A percentile compares a stretch with the other conserved stretches of the same genome.
These are phyloP conservation scores for Cylindrotheca closterium DNA, from an alignment of 108 stramenopile species.

Conservation along the genomic window DNA sequence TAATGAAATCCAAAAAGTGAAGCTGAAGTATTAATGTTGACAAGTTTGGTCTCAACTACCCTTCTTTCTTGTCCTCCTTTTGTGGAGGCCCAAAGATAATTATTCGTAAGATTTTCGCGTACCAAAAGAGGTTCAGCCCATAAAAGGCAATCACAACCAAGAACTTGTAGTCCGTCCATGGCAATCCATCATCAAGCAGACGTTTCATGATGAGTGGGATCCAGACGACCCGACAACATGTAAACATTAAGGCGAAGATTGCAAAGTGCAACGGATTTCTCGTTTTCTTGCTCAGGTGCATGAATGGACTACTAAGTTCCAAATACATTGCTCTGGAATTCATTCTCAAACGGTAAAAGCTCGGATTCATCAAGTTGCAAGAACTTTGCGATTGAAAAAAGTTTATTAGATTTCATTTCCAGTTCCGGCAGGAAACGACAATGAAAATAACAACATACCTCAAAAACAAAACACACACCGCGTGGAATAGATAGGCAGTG, in stretches of 20 bases:
- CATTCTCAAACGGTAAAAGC: constrained; percentile 31
- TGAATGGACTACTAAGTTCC: constrained; percentile 24
- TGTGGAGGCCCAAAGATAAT: not conserved
- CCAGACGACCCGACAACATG: constrained; percentile 47
- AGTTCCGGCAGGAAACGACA: too few relatives aligned
- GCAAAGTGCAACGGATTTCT: constrained; percentile 32
- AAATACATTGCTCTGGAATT: constrained; percentile 35
- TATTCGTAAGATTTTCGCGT: not conserved
- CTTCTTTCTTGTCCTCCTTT: not conserved
- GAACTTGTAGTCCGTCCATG: not conserved
- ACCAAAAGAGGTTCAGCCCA: not conserved
- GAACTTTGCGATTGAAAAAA: too few relatives aligned
- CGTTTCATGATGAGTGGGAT: constrained; percentile 34
- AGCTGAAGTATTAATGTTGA: too few relatives aligned
- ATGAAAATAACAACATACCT: too few relatives aligned
- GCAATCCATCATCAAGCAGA: not conserved
- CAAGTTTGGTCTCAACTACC: not conserved
- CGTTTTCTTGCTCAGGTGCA: constrained; percentile 27
- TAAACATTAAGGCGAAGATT: constrained; percentile 38
- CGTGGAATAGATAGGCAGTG: constrained; percentile 26
- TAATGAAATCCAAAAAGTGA: too few relatives aligned
- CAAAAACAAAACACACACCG: constrained; percentile 21
- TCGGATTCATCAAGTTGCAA: constrained; percentile 19
- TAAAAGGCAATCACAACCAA: not conserved
- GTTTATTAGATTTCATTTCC: too few relatives aligned